Evolutionary conservation across 2,329 filamentous ascomycete species (phyloP), one percentile per base, ranked within the genome.

Genomic region (Massarina eburnea): DNA sequence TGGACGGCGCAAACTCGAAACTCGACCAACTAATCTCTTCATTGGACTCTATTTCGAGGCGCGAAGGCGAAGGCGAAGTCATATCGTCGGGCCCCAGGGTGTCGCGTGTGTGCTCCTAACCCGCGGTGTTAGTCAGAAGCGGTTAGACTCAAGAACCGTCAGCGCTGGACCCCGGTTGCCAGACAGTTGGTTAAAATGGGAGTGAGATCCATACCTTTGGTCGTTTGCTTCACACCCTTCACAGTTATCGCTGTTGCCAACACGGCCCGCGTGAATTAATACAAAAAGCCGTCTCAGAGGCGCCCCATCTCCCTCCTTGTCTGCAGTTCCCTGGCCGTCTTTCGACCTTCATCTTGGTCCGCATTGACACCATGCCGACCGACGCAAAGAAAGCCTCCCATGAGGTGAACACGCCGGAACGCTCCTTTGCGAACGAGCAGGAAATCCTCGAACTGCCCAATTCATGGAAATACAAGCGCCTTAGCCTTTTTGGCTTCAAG

Each of bases 391-490:
- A 64, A 42, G 53, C 44, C 40, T 43, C 48, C 19, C 64, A 63
- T 45, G 57, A 63, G 45, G 56, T 58, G 49, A 49, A 53, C 50
- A 55, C 62, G 8, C 53, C 60, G 14, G 65, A 67, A 27, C 55
- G 63, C 50, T 68, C 67, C 19, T 39, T 61, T 40, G 53, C 46
- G n/a, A n/a, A n/a, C n/a, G 67, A 69, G 54, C 54, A 58, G 39
- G 64, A 48, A 44, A 55, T 61, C 20, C 58, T 69, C 34, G 58
- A 63, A 41, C 62, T 68, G 8, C 75, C 74, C 20, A 64, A 60
- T 32, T 72, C 72, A 27, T 78, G 76, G 76, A 77, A 71, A 61
- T 79, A 79, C 67, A 71, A 65, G 59, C 57, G 63, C 20, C 45
- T 70, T 48, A 73, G 60, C 52, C 48, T 78, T 38, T 64, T 72